Conservation (phyloP, 2,329 filamentous ascomycete genomes). For the Apiospora rasikravindrae region DNA sequence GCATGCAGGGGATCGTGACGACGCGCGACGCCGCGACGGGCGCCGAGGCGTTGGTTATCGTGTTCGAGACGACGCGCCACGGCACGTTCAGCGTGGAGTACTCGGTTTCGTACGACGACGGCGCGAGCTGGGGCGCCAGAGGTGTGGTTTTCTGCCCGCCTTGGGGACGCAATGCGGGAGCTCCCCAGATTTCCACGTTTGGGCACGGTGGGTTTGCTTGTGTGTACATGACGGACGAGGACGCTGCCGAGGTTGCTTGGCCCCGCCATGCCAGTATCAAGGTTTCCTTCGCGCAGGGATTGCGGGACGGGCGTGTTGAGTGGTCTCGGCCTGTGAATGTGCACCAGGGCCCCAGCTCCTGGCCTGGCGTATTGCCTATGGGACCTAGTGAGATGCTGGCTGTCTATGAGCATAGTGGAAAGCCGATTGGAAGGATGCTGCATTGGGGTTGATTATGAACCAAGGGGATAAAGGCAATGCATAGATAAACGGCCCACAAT, state of each 20-base stretch:
- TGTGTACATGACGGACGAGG: slow-evolving; percentile 54
- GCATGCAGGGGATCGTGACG: slow-evolving; percentile 50
- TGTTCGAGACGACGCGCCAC: slow-evolving; percentile 51
- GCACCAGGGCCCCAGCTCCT: slow-evolving; percentile 39
- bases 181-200: slow-evolving; percentile 50
- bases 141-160: slow-evolving; percentile 47
- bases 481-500: background rate
- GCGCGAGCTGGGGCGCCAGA: slow-evolving; percentile 44
- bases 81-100: slow-evolving; percentile 50
- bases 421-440: slow-evolving; percentile 35
- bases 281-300: slow-evolving; percentile 42
- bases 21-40: slow-evolving; percentile 34
- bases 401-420: slow-evolving; percentile 37
- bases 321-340: slow-evolving; percentile 42
- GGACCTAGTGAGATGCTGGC: slow-evolving; percentile 37
- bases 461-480: background rate
- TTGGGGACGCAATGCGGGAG: slow-evolving; percentile 47
- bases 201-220: slow-evolving; percentile 45
- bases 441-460: slow-evolving; percentile 18
- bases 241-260: slow-evolving; percentile 43
- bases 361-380: slow-evolving; percentile 44
- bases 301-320: slow-evolving; percentile 39
- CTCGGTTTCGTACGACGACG: slow-evolving; percentile 50
- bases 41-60: slow-evolving; percentile 47
- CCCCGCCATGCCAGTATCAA: slow-evolving; percentile 47